Conservation (phyloP, 2,329 filamentous ascomycete species). For the Canariomyces notabilis region DNA sequence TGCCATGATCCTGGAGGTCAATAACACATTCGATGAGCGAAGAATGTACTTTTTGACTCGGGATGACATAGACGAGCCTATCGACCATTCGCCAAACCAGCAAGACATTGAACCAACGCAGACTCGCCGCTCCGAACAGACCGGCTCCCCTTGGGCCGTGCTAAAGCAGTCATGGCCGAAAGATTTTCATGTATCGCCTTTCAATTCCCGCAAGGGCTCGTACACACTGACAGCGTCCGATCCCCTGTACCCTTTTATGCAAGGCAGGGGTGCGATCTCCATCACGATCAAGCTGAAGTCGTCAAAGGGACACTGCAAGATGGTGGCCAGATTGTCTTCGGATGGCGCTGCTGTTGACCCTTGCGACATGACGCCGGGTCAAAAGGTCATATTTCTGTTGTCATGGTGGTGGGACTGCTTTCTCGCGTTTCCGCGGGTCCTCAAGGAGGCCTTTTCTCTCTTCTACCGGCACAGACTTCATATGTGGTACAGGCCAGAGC, state of each 20-base stretch:
- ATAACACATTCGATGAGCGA: conserved; percentile 71
- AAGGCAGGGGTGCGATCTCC: conserved; percentile 43
- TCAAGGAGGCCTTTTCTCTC: conserved; percentile 54
- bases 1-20: conserved; percentile 67
- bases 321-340: conserved; percentile 57
- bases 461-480: conserved; percentile 54
- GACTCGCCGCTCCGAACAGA: neutral
- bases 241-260: conserved; percentile 37
- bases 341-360: conserved; percentile 48
- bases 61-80: conserved; percentile 29
- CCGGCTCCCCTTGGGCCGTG: conserved; percentile 11
- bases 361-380: conserved; percentile 34
- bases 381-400: conserved; percentile 44
- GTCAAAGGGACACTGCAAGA: conserved; percentile 55
- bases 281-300: conserved; percentile 58
- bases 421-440: conserved; percentile 60
- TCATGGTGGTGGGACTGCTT: conserved; percentile 65
- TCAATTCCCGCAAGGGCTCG: conserved; percentile 57
- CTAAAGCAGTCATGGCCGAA: conserved; percentile 58
- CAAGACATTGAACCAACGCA: neutral
- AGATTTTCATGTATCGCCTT: conserved; percentile 72
- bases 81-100: too few relatives aligned
- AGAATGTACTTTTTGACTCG: conserved; percentile 58
- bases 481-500: conserved; percentile 63
- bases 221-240: conserved; percentile 50